Base-by-base conservation (phyloP, 2,329 filamentous ascomycete species). In the Fusarium pseudocircinatum region DNA sequence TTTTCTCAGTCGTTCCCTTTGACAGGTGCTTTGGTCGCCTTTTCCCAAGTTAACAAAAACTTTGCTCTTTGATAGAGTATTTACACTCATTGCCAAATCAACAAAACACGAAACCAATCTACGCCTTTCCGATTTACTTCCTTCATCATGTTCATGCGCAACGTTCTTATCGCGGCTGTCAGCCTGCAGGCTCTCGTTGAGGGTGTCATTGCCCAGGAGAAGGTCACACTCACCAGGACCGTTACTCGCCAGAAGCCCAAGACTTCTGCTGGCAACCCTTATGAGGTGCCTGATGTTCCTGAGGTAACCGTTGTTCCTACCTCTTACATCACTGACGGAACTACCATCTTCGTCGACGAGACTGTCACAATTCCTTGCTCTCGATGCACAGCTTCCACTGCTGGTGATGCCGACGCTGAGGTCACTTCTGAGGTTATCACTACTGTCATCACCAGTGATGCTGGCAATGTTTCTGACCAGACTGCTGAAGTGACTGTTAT, bases 61-160 rank as follows among this genome's bases (percentile, higher is more conserved):
- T 70, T 64, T 63, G 54, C 75, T 78, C 76, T 78, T 78, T 78
- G 76, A 78, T 70, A 78, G 76, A 78, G 70, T 57, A 60, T 62
- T 74, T 75, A 64, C 74, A 68, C 65, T 78, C 71, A 47, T 75
- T 72, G 50, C 68, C 63, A 67, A 63, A 70, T 61, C 70, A 67
- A 76, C 71, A 76, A 74, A 70, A 70, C 75, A 64, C 42, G 28
- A 67, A 68, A 50, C 42, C 46, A 58, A 58, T 39, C 26, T 26
- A 62, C 56, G 43, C 47, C 34, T 42, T 52, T 61, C 22, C 57
- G 49, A 74, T 32, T 64, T 43, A 44, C 54, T 60, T 52, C 57
- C 47, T 67, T 64, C 69, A 69, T 10, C 40, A 78, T 78, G 76
- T 77, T 72, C 58, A 69, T 76, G 70, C 75, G 74, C 36, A 70